Base-by-base conservation (phyloP, 768 basidiomycete genomes). In the Gymnopilus dilepis region DNA sequence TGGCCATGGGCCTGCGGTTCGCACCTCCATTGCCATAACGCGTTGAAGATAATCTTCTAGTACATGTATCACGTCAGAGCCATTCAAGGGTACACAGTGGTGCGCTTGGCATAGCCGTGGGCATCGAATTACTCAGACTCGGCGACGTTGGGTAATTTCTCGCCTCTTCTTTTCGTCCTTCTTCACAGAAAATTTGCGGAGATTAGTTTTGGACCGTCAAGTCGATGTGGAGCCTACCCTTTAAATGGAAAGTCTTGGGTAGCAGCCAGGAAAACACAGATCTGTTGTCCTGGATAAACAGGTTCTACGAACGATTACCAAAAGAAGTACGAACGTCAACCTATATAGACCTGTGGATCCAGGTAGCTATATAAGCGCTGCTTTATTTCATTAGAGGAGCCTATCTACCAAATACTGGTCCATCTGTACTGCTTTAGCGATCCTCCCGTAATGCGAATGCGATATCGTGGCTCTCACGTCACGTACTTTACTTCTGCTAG, bases 311-410 rank as follows among this genome's bases (percentile, higher is more conserved):
- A 2, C 47, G 28, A 31, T 50, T 50, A 3, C 47, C 30, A 17
- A 31, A 31, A 50, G 28, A 17, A n/a, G n/a, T 19, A 6, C 7
- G 15, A n/a, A n/a, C n/a, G n/a, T n/a, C 19, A 50, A n/a, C 31
- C 28, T 50, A 50, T 50, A 50, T 50, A 47, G 47, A 31, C 47
- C 30, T 50, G 26, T 28, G 47, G 30, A 50, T 50, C 47, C 47
- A 31, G 26, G 13, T 9, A 31, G 26, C 13, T 17, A 7, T 24
- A 22, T 50, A 30, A 50, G 47, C 47, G 47, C 47, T 50, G 40
- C 15, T 50, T 50, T 50, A 13, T 48, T 30, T 30, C 26, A 48
- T 11, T 13, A 7, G 22, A 28, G 15, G 45, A n/a, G 45, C 26
- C 17, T 12, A 6, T 12, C 15, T 26, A 13, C 4, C 17, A 12